Conservation (phyloP, 768 basidiomycete species). For the Suillus ampliporus region DNA sequence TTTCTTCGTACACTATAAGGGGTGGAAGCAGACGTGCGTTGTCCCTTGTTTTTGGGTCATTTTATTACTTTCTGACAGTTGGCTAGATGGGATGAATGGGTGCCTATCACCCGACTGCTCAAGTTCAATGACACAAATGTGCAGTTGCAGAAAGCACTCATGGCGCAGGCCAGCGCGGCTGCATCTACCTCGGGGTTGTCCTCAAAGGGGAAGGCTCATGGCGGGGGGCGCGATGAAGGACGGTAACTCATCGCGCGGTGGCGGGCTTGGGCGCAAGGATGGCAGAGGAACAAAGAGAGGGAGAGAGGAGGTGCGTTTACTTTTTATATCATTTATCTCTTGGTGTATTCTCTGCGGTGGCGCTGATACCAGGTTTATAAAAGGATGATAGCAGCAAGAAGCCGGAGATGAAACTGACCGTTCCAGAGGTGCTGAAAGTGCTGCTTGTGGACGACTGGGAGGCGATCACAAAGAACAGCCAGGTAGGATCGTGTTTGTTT, state of each 20-base stretch:
- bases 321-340: neutral
- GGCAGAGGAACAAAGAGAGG: constrained; percentile 72
- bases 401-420: constrained; percentile 88
- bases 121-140: constrained; percentile 86
- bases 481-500: constrained; percentile 58
- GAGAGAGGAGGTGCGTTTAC: constrained; percentile 68
- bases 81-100: constrained; percentile 96
- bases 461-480: constrained; percentile 91
- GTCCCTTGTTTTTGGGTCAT: neutral
- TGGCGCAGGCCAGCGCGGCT: constrained; percentile 48
- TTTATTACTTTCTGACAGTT: neutral
- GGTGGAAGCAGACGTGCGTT: constrained; percentile 96
- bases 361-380: constrained; percentile 1
- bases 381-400: constrained; percentile 80
- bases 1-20: constrained; percentile 98
- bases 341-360: neutral
- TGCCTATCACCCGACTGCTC: constrained; percentile 77
- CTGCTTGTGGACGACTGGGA: constrained; percentile 98
- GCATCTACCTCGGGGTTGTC: constrained; percentile 42
- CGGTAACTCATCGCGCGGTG: constrained; percentile 36
- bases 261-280: constrained; percentile 55
- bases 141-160: constrained; percentile 74
- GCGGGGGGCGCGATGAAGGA: constrained; percentile 24
- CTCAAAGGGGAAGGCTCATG: constrained; percentile 28
- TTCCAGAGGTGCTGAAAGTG: constrained; percentile 90